These are phyloP conservation scores for Babesia caballi DNA, from an alignment of 169 alveolate genomes.

Conservation along the genomic window DNA sequence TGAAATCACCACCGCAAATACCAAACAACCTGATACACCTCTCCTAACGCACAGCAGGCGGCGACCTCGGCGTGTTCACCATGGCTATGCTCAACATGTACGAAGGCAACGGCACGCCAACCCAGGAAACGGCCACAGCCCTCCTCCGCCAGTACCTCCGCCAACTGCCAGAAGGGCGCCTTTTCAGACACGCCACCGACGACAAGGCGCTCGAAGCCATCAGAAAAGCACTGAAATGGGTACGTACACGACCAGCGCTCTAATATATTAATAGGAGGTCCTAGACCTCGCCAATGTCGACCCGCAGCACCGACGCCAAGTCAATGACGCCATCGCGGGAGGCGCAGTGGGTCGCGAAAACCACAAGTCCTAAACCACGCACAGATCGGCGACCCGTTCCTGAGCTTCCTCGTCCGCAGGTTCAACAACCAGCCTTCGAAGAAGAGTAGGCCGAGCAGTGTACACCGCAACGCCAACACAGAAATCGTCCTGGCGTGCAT, in stretches of 20 bases:
- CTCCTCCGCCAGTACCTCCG: constrained; percentile 21
- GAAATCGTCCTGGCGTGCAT: constrained; percentile 30
- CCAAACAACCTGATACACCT: not conserved
- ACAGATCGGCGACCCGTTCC: constrained; percentile 55
- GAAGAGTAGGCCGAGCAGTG: constrained; percentile 11
- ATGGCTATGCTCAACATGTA: constrained; percentile 30
- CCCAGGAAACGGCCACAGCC: constrained; percentile 32
- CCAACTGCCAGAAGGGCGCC: constrained; percentile 17
- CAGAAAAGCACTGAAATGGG: constrained; percentile 46
- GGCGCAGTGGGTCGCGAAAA: constrained; percentile 4
- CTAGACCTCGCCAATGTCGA: constrained; percentile 49
- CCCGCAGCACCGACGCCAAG: constrained; percentile 1
- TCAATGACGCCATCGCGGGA: constrained; percentile 7
- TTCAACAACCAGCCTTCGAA: constrained; percentile 37
- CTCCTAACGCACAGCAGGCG: constrained; percentile 28
- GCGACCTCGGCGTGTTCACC: constrained; percentile 60
- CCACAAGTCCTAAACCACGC: not conserved
- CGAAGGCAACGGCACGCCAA: not conserved
- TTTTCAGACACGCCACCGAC: constrained; percentile 55
- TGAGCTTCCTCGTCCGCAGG: constrained; percentile 16
- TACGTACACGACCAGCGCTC: not conserved
- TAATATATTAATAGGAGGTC: constrained; percentile 19
- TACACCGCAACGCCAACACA: not conserved
- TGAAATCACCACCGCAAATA: not conserved
- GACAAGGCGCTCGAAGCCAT: constrained; percentile 23